phyloP scores from a whole-genome alignment of 2,329 filamentous ascomycete genomes.

The Xylaria sp. region DNA sequence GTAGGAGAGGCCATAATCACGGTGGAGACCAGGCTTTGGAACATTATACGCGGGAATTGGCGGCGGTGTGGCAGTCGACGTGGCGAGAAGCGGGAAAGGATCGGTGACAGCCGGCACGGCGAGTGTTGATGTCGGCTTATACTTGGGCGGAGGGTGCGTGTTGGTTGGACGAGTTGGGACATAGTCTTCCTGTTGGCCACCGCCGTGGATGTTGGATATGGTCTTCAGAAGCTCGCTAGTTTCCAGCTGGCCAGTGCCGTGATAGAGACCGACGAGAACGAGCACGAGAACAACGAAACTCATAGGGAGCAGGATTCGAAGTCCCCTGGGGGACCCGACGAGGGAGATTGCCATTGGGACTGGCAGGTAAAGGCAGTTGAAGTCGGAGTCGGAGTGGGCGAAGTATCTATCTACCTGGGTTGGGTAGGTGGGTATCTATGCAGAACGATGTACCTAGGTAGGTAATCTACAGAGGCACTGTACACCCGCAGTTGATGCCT shows the following conservation, averaged over 20 bases:
- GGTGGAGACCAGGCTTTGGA: slow-evolving; percentile 50
- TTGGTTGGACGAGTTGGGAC: slow-evolving; percentile 39
- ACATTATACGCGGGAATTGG: slow-evolving; percentile 52
- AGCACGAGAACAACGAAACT: slow-evolving; percentile 40
- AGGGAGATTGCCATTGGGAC: slow-evolving; percentile 33
- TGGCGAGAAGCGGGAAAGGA: slow-evolving; percentile 45
- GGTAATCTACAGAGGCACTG: background rate
- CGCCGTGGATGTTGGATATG: slow-evolving; percentile 41
- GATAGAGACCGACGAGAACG: slow-evolving; percentile 38
- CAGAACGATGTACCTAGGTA: background rate
- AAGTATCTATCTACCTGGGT: too few species aligned
- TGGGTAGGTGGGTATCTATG: background rate
- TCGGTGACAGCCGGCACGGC: slow-evolving; percentile 42
- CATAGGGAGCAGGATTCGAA: slow-evolving; percentile 43
- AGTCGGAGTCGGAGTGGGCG: too few species aligned
- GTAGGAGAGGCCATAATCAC: slow-evolving; percentile 48
- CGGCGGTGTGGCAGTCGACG: slow-evolving; percentile 45
- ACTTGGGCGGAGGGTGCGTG: slow-evolving; percentile 45
- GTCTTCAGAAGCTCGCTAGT: slow-evolving; percentile 40
- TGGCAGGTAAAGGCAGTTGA: too few species aligned
- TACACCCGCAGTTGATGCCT: background rate
- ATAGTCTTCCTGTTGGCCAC: slow-evolving; percentile 29
- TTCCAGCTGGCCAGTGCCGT: slow-evolving; percentile 30
- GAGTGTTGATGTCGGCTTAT: slow-evolving; percentile 45
- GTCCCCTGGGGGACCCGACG: slow-evolving; percentile 36